Conservation (phyloP, 176 grass and related monocot species). For the Avena atlantica region DNA sequence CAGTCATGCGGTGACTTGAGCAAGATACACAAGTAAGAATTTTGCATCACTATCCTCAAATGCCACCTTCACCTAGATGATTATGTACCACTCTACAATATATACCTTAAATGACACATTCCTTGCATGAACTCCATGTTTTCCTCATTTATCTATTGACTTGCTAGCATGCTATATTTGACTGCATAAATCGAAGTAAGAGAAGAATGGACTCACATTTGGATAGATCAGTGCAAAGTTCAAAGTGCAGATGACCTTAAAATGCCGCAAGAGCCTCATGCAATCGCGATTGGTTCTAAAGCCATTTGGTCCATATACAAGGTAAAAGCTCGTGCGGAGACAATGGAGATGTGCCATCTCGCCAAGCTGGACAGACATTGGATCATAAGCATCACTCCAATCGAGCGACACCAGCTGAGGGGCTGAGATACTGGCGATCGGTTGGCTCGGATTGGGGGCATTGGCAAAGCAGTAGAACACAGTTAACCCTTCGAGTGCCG, state of each 20-base stretch:
- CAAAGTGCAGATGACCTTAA: not conserved
- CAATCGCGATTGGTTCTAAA: not conserved
- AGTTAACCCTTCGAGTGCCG: not conserved
- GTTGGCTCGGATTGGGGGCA: not conserved
- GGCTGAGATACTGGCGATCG: not conserved
- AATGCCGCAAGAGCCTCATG: slow-evolving; percentile 14
- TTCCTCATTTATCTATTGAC: not conserved
- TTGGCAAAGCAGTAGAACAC: not conserved
- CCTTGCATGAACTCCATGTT: slow-evolving; percentile 1
- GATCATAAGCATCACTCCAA: slow-evolving; percentile 18
- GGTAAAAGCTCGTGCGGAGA: not conserved
- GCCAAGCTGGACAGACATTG: slow-evolving; percentile 23
- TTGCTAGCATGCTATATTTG: slow-evolving; percentile 15
- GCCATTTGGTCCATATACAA: slow-evolving; percentile 10
- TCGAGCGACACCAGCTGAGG: slow-evolving; percentile 1
- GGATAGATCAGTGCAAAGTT: not conserved
- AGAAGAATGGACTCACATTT: slow-evolving; percentile 25
- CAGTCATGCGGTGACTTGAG: not conserved
- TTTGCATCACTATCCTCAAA: too few relatives aligned
- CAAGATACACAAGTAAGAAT: too few relatives aligned
- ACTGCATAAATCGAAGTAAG: not conserved
- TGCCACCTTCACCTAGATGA: not conserved
- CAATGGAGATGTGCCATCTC: not conserved
- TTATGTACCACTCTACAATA: not conserved
- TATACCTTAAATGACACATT: not conserved